Conservation (phyloP, 2,329 filamentous ascomycete genomes). For the Trichoderma semiorbis region DNA sequence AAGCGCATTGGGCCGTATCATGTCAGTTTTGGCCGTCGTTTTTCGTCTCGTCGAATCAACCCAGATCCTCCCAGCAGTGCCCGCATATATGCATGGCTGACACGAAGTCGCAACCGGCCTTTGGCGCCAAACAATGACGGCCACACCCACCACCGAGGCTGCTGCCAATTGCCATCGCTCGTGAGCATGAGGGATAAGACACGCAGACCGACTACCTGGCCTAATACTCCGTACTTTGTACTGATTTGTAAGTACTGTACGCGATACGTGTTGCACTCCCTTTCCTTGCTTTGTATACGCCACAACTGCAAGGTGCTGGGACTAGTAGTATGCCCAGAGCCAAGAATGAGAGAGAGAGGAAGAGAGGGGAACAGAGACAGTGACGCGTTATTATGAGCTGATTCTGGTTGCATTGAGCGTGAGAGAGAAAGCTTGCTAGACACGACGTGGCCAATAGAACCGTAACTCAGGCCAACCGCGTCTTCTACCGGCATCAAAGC, state of each 20-base stretch:
- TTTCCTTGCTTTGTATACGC: not conserved
- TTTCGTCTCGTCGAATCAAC: not conserved
- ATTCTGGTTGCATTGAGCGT: not conserved
- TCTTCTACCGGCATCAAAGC: not conserved
- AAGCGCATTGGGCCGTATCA: not conserved
- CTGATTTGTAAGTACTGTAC: not conserved
- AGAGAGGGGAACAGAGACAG: not conserved
- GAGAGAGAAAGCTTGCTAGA: not conserved
- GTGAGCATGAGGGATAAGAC: conserved; percentile 3
- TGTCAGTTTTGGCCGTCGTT: not conserved
- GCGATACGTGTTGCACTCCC: not conserved
- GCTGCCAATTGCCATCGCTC: conserved; percentile 1
- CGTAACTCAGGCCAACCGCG: not conserved
- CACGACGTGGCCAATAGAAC: not conserved
- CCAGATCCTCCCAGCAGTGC: not conserved
- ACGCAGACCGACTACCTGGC: not conserved
- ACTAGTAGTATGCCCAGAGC: not conserved
- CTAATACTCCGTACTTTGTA: not conserved
- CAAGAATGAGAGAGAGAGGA: not conserved
- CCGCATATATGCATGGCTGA: conserved; percentile 16
- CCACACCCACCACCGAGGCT: not conserved
- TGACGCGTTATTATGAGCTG: conserved; percentile 1
- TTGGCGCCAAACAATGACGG: not conserved
- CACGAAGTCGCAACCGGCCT: conserved; percentile 1
- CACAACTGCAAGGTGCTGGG: not conserved